A percentile compares a stretch with the other conserved stretches of the same genome.
These are phyloP conservation scores for Neotropicomus parvogracilis DNA, from an alignment of 1,284 basidiomycete species.

Conservation along the genomic window DNA sequence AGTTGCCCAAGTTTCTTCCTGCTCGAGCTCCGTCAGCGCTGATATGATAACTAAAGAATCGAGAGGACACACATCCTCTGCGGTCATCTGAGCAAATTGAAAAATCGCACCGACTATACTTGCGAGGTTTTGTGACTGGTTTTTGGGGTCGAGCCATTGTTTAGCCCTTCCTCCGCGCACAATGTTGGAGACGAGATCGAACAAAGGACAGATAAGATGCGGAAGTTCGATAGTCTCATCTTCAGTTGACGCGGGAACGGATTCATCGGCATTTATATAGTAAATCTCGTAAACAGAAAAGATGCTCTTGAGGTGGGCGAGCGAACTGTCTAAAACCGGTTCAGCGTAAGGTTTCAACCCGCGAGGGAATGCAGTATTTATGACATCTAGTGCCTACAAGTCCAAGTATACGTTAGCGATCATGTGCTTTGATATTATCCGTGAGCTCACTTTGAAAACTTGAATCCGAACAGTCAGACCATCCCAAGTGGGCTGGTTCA, in stretches of 20 bases:
- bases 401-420: not conserved
- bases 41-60: not conserved
- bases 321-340: slow-evolving; percentile 57
- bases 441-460: slow-evolving; percentile 66
- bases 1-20: slow-evolving; percentile 89
- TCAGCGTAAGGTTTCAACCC: slow-evolving; percentile 58
- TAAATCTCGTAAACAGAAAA: slow-evolving; percentile 65
- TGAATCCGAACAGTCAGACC: slow-evolving; percentile 72
- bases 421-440: not conserved
- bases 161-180: slow-evolving; percentile 60
- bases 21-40: slow-evolving; percentile 2
- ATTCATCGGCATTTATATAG: slow-evolving; percentile 60
- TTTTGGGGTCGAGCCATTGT: slow-evolving; percentile 51
- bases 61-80: slow-evolving; percentile 69
- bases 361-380: slow-evolving; percentile 75
- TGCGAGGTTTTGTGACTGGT: slow-evolving; percentile 43
- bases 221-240: slow-evolving; percentile 75
- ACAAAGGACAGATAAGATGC: slow-evolving; percentile 71
- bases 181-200: slow-evolving; percentile 75
- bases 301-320: slow-evolving; percentile 64
- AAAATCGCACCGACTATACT: slow-evolving; percentile 61
- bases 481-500: slow-evolving; percentile 67
- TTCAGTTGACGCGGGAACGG: slow-evolving; percentile 63
- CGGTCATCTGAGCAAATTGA: slow-evolving; percentile 82
- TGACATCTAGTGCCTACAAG: slow-evolving; percentile 65